Evolutionary conservation across 164 flowering plant genomes (phyloP).

Genomic region (Nymphaea colorata): DNA sequence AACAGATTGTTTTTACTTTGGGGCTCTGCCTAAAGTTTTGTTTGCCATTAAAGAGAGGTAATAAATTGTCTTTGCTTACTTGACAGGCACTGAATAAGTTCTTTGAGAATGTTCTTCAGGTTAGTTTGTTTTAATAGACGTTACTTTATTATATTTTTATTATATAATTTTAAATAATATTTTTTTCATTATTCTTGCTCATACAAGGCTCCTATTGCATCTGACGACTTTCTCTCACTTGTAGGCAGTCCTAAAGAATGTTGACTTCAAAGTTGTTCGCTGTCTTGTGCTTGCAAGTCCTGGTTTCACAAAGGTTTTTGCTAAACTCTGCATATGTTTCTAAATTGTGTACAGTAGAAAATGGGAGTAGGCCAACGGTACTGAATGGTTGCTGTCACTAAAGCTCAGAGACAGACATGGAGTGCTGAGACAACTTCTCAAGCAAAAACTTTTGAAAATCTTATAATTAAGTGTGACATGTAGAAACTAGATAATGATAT

Average conservation of each 20-base stretch:
- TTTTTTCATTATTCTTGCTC: too few species aligned
- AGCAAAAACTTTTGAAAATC: too few species aligned
- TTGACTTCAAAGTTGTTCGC: slow-evolving; percentile 83
- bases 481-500: too few species aligned
- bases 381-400: background rate
- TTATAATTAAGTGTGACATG: too few species aligned
- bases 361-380: background rate
- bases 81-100: slow-evolving; percentile 82
- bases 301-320: slow-evolving; percentile 82
- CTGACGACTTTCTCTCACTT: background rate
- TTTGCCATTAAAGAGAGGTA: too few species aligned
- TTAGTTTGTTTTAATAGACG: slow-evolving; percentile 10
- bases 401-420: too few species aligned
- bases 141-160: too few species aligned
- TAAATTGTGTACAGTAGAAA: slow-evolving; percentile 1
- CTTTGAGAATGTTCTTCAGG: slow-evolving; percentile 81
- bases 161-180: too few species aligned
- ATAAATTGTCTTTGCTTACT: slow-evolving; percentile 1
- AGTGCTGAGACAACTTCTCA: too few species aligned
- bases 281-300: slow-evolving; percentile 99
- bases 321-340: background rate
- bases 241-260: slow-evolving; percentile 75
- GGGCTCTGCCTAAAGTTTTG: background rate
- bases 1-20: background rate
- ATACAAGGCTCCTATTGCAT: background rate